A percentile compares a stretch with the other conserved stretches of the same genome.
These are phyloP conservation scores for Gautieria morchelliformis DNA, from an alignment of 768 basidiomycete genomes.

Conservation along the genomic window DNA sequence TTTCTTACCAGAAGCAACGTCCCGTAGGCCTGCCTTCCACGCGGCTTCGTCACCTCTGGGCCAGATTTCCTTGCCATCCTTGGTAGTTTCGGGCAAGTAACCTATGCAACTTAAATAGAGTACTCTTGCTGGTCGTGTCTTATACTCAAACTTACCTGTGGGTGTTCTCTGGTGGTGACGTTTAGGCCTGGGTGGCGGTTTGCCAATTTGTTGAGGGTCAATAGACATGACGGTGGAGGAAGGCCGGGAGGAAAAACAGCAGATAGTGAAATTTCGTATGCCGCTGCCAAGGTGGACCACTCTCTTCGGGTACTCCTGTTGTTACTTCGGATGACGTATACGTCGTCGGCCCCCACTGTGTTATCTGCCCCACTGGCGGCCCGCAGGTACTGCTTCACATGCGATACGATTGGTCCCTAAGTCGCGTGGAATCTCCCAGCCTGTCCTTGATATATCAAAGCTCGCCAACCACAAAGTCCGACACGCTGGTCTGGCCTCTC, in stretches of 20 bases:
- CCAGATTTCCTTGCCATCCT: slow-evolving; percentile 75
- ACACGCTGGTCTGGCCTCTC: too few relatives aligned
- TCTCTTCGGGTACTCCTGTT: neutral
- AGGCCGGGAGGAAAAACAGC: neutral
- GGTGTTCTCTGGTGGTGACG: slow-evolving; percentile 8
- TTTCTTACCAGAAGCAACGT: slow-evolving; percentile 43
- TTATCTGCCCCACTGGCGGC: neutral
- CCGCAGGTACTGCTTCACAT: neutral
- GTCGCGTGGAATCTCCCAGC: too few relatives aligned
- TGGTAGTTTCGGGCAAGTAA: slow-evolving; percentile 71
- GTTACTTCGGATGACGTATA: neutral
- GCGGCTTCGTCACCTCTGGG: slow-evolving; percentile 67
- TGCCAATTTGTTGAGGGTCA: slow-evolving; percentile 5
- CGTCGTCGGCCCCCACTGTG: neutral
- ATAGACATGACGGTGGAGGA: slow-evolving; percentile 1
- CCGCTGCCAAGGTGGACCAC: too few relatives aligned
- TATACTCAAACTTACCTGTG: neutral
- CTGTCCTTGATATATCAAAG: too few relatives aligned
- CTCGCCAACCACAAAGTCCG: too few relatives aligned
- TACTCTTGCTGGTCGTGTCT: neutral
- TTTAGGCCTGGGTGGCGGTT: slow-evolving; percentile 1
- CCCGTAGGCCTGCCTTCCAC: slow-evolving; percentile 59
- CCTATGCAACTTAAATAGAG: slow-evolving; percentile 31
- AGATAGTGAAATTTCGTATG: too few relatives aligned
- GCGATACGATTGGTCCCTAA: neutral